Percentiles rank a stretch among this genome's conserved stretches.
Conservation (phyloP, 2,329 filamentous ascomycete species). For the Botryotinia calthae region DNA sequence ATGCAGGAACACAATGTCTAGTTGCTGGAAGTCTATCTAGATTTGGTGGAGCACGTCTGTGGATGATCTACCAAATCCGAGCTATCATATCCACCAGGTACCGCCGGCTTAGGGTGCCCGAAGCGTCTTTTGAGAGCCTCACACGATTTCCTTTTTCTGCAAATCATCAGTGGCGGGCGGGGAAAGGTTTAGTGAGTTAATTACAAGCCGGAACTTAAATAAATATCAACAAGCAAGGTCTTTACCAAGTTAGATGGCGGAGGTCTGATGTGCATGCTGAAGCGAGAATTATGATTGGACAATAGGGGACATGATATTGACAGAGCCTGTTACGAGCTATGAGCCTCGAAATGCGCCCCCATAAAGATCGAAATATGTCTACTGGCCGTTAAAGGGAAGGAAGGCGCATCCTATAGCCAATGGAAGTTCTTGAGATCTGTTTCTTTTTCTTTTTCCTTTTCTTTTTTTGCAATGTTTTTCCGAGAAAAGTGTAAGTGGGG, state of each 20-base stretch:
- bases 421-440: neutral
- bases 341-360: slow-evolving; percentile 14
- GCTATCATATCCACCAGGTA: slow-evolving; percentile 22
- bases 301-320: neutral
- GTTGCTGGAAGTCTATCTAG: slow-evolving; percentile 19
- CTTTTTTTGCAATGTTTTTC: neutral
- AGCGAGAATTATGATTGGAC: slow-evolving; percentile 11
- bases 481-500: neutral
- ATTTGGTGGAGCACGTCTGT: slow-evolving; percentile 16
- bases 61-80: slow-evolving; percentile 22
- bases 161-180: slow-evolving; percentile 20
- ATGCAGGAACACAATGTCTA: slow-evolving; percentile 21
- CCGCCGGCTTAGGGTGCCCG: slow-evolving; percentile 15
- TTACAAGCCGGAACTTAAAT: slow-evolving; percentile 1
- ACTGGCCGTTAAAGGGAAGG: neutral
- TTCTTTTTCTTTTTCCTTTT: neutral
- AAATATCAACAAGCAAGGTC: neutral
- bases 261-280: slow-evolving; percentile 18
- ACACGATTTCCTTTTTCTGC: slow-evolving; percentile 10
- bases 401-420: neutral
- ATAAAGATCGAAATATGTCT: neutral
- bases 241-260: neutral
- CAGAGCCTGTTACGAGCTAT: slow-evolving; percentile 6
- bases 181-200: slow-evolving; percentile 1
- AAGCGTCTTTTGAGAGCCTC: slow-evolving; percentile 18